These are phyloP conservation scores for Cichorium intybus DNA, from an alignment of 140 eudicot genomes.

Conservation along the genomic window DNA sequence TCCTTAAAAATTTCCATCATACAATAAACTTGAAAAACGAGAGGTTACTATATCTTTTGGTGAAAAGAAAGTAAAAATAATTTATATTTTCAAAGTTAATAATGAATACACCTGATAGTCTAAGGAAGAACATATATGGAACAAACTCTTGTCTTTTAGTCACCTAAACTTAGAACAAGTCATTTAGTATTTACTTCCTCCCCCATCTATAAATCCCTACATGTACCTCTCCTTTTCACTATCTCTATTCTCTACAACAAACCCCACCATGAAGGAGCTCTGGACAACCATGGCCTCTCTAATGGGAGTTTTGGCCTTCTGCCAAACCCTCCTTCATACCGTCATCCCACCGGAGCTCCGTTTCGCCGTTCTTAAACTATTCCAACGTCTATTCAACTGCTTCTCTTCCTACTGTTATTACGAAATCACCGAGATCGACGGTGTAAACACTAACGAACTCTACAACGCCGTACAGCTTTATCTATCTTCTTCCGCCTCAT, in stretches of 20 bases:
- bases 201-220: slow-evolving; percentile 15
- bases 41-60: too few species aligned
- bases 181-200: slow-evolving; percentile 7
- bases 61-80: too few species aligned
- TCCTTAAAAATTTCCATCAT: too few species aligned
- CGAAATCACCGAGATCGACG: slow-evolving; percentile 96
- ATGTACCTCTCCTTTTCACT: slow-evolving; percentile 16
- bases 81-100: too few species aligned
- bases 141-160: slow-evolving; percentile 24
- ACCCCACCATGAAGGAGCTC: slow-evolving; percentile 62
- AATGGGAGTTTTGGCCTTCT: slow-evolving; percentile 89
- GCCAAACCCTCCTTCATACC: slow-evolving; percentile 69
- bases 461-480: slow-evolving; percentile 95
- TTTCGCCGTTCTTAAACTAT: slow-evolving; percentile 47
- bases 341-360: slow-evolving; percentile 91
- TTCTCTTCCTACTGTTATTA: slow-evolving; percentile 82
- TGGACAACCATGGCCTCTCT: slow-evolving; percentile 92
- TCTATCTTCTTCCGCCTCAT: slow-evolving; percentile 61
- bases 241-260: not conserved
- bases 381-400: slow-evolving; percentile 64
- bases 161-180: slow-evolving; percentile 26
- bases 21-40: too few species aligned
- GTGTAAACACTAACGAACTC: slow-evolving; percentile 95
- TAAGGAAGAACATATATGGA: not conserved
- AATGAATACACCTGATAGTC: too few species aligned